phyloP scores from a whole-genome alignment of 1,284 basidiomycete genomes.

The Boletus mariae region DNA sequence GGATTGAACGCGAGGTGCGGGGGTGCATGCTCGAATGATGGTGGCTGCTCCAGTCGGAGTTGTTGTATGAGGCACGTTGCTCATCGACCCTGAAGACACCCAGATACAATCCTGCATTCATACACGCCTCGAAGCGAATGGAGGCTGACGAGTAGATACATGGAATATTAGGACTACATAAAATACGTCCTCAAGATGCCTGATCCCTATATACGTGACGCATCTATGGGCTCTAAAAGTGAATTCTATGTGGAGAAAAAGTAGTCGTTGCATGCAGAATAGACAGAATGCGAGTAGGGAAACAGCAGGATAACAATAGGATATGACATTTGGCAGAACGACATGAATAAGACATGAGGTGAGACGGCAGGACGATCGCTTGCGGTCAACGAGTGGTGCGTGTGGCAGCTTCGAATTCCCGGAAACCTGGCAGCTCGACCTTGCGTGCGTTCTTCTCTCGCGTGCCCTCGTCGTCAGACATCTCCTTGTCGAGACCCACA shows the following conservation, averaged over 20 bases:
- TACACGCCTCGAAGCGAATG: constrained; percentile 16
- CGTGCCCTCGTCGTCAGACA: constrained; percentile 25
- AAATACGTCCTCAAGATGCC: constrained; percentile 37
- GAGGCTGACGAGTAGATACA: constrained; percentile 26
- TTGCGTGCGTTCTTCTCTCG: constrained; percentile 19
- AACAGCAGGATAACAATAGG: constrained; percentile 15
- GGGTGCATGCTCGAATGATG: constrained; percentile 12
- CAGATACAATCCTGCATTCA: constrained; percentile 17
- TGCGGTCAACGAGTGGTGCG: constrained; percentile 20
- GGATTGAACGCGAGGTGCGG: constrained; percentile 12
- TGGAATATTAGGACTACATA: constrained; percentile 34
- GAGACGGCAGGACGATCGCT: not conserved
- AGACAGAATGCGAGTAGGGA: constrained; percentile 4
- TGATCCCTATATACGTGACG: constrained; percentile 34
- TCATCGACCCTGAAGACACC: not conserved
- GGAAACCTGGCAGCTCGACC: constrained; percentile 34
- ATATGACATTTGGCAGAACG: constrained; percentile 15
- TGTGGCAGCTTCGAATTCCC: constrained; percentile 35
- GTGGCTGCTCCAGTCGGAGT: constrained; percentile 18
- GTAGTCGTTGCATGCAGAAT: constrained; percentile 10
- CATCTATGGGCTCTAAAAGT: constrained; percentile 28
- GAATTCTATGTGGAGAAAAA: constrained; percentile 22
- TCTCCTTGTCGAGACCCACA: constrained; percentile 15
- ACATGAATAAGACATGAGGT: constrained; percentile 9
- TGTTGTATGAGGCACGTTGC: not conserved